Conservation (phyloP, 164 flowering plant genomes). For the Sedum album region DNA sequence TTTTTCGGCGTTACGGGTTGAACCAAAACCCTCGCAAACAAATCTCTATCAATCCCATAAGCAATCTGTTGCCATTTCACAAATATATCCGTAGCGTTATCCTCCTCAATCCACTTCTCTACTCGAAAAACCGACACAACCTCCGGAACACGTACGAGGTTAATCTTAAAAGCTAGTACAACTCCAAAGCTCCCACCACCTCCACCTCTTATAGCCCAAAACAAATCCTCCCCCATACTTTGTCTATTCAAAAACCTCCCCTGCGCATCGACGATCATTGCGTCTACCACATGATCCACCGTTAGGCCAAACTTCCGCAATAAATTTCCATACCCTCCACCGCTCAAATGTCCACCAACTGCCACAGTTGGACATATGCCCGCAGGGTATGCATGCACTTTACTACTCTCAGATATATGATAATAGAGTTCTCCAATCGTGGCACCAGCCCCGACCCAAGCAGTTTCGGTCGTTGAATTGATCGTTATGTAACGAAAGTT, state of each 20-base stretch:
- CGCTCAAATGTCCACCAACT: conserved; percentile 11
- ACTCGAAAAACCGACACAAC: conserved; percentile 4
- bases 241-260: conserved; percentile 4
- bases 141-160: too few relatives aligned
- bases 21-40: conserved; percentile 7
- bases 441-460: conserved; percentile 8
- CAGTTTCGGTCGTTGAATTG: not conserved
- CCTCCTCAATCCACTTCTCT: not conserved
- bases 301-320: conserved; percentile 7
- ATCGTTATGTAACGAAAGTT: not conserved
- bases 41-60: not conserved
- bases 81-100: conserved; percentile 5
- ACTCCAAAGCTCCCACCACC: conserved; percentile 12
- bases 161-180: too few relatives aligned
- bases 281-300: conserved; percentile 8
- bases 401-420: not conserved
- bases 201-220: conserved; percentile 13
- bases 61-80: conserved; percentile 9
- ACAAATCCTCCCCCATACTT: conserved; percentile 12
- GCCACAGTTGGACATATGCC: conserved; percentile 9
- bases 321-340: conserved; percentile 12
- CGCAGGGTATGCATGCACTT: conserved; percentile 5
- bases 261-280: not conserved
- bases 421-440: conserved; percentile 8
- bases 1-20: not conserved